Base-by-base conservation (phyloP, 164 flowering plant species). In the Vitis vinifera region DNA sequence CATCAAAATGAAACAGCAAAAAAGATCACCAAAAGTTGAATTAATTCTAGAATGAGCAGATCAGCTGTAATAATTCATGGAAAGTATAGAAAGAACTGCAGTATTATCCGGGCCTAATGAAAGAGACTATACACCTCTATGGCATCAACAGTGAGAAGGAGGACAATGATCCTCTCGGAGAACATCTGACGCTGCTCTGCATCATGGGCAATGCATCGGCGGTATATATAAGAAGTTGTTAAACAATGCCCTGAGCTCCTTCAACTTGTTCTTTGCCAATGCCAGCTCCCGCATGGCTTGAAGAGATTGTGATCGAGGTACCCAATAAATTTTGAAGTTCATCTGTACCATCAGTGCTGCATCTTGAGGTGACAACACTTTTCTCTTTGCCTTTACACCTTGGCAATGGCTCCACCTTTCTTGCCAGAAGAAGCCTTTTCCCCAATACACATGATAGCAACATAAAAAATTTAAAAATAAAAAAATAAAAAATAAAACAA, bases 141-240 rank as follows among this genome's bases (percentile, higher is more conserved):
- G 16, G 65, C 65, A 62, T 62, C 51, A 37, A 62, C 51, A 6
- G 65, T 62, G 65, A 62, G 51, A 1, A 62, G 65, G 19, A 62
- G 9, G 0, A 62, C 65, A 37, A 62, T 62, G 51, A 62, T 17
- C 51, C 51, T 62, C 65, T 62, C 65, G 1, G 65, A 37, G 51
- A 62, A 62, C 51, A 2, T 62, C 23, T 31, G 65, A 0, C 49
- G 65, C 51, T 62, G 51, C 51, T 62, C 65, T 2, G 65, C 17
- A 4, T 62, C 65, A 10, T 50, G 19, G 65, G 65, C 65, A 13
- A 23, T 23, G 27, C 27, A 23, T 23, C 27, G 27, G 27, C 27
- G 27, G 51, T 62, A 62, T 9, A 50, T 62, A 62, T 9, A 50
- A 37, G 50, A 62, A 62, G 51, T 62, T 62, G 65, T 62, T 37